Percentiles rank a stretch among this genome's conserved stretches.
Evolutionary conservation across 768 basidiomycete genomes (phyloP).

Genomic region (Mycena venus): DNA sequence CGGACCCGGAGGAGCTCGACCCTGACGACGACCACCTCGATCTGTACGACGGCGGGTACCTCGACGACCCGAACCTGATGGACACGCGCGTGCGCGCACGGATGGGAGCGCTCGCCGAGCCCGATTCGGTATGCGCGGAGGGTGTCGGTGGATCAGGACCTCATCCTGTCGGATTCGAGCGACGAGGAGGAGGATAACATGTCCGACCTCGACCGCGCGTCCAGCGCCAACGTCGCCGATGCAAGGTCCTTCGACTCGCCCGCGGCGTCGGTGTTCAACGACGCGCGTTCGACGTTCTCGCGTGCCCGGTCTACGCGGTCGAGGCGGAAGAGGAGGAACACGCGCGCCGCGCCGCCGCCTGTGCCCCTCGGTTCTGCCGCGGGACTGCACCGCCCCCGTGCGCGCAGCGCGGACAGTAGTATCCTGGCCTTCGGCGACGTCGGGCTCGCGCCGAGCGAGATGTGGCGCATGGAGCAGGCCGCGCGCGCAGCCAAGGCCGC

Average conservation of each 20-base stretch:
- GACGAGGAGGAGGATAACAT: slow-evolving; percentile 21
- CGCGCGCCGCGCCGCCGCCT: slow-evolving; percentile 30
- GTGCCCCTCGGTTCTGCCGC: slow-evolving; percentile 28
- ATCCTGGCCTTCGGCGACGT: slow-evolving; percentile 19
- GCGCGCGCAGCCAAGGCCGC: background rate
- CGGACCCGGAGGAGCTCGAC: slow-evolving; percentile 18
- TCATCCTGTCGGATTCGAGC: slow-evolving; percentile 31
- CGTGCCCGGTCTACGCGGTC: slow-evolving; percentile 21
- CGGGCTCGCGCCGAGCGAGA: slow-evolving; percentile 32
- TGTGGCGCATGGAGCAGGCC: slow-evolving; percentile 30
- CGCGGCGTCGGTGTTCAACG: slow-evolving; percentile 26
- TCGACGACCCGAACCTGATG: background rate
- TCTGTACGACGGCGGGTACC: slow-evolving; percentile 15
- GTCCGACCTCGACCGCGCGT: background rate
- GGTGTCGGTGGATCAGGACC: slow-evolving; percentile 20
- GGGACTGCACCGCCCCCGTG: slow-evolving; percentile 21
- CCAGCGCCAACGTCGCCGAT: background rate
- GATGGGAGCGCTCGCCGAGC: slow-evolving; percentile 19
- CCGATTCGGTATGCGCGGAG: slow-evolving; percentile 34
- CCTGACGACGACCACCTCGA: slow-evolving; percentile 26
- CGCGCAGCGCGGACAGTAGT: slow-evolving; percentile 32
- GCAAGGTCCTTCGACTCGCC: slow-evolving; percentile 15
- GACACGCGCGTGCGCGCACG: background rate
- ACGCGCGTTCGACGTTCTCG: slow-evolving; percentile 32
- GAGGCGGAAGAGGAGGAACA: slow-evolving; percentile 17